Base-by-base conservation (phyloP, 148 eudicot genomes). In the Silene latifolia region DNA sequence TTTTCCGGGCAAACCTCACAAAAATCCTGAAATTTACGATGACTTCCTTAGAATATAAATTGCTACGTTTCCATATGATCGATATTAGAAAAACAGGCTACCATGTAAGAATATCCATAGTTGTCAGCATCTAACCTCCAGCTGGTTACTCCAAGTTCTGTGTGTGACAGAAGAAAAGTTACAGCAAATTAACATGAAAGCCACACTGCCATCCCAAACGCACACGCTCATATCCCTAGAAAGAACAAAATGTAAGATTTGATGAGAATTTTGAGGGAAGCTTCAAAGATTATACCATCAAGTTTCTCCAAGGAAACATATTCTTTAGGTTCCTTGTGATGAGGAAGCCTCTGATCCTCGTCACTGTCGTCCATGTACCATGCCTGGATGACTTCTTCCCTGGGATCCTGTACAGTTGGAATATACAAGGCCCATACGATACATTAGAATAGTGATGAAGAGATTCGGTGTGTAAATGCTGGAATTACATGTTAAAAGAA, bases 281-380 rank as follows among this genome's bases (percentile, higher is more conserved):
- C 18, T 51, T 21, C 2, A 47, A 14, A 21, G 17, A 47, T 21
- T 23, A 69, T 77, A 93, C 98, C 87, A 44, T 86, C 82, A 81
- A 93, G 97, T 68, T 84, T 77, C 17, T 92, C 87, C 25, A 96
- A 80, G 46, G 99, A 89, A 29, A 96, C 89, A 75, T 80, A 92
- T 83, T 96, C 92, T 81, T 90, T 83, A 11, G 98, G 99, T 14
- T 89, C 84, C 67, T 85, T 85, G 74, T 91, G 97, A 80, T 91
- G 97, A 63, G 93, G 93, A 65, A 95, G 97, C 62, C 99, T 86
- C 85, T 92, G 99, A 75, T 95, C 99, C 72, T 86, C 98, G 76
- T 82, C 64, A 72, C 89, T 87, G 56, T 92, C 97, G 87, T 92
- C 97, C 98, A 95, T 95, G 82, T 92, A 95, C 99, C 99, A 92